A percentile compares a stretch with the other conserved stretches of the same genome.
Evolutionary conservation across 192 early-diverging fungal genomes (phyloP).

Genomic region (Phlyctochytrium bullatum): DNA sequence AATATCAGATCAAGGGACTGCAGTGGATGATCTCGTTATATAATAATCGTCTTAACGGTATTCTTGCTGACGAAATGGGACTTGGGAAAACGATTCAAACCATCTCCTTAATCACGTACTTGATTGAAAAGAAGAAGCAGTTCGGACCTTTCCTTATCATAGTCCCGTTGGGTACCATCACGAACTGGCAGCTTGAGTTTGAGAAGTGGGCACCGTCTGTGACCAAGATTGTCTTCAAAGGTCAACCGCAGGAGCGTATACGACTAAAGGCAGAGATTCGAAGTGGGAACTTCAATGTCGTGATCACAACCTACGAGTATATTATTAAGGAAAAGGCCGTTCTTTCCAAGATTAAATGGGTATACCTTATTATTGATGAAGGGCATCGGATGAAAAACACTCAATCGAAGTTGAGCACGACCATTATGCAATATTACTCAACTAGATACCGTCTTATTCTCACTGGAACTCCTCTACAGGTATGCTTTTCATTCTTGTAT

Average conservation of each 20-base stretch:
- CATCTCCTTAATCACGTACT: constrained; percentile 77
- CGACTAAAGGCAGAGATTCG: constrained; percentile 72
- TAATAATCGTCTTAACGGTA: constrained; percentile 95
- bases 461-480: constrained; percentile 97
- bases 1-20: constrained; percentile 90
- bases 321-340: constrained; percentile 88
- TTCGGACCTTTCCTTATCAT: constrained; percentile 85
- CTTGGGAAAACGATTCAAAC: constrained; percentile 87
- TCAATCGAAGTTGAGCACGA: constrained; percentile 81
- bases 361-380: constrained; percentile 98
- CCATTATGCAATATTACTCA: constrained; percentile 83
- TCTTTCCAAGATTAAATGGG: constrained; percentile 91
- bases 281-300: constrained; percentile 84
- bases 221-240: constrained; percentile 90
- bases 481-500: constrained; percentile 17
- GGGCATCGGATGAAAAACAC: constrained; percentile 99
- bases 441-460: constrained; percentile 92
- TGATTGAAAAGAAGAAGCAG: constrained; percentile 70
- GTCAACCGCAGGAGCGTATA: constrained; percentile 70
- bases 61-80: constrained; percentile 55
- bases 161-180: constrained; percentile 87
- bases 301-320: constrained; percentile 97
- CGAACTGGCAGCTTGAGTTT: constrained; percentile 95
- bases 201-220: constrained; percentile 96
- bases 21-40: constrained; percentile 91